phyloP scores from a whole-genome alignment of 352 stramenopile genomes.

The Pythium apleroticum region DNA sequence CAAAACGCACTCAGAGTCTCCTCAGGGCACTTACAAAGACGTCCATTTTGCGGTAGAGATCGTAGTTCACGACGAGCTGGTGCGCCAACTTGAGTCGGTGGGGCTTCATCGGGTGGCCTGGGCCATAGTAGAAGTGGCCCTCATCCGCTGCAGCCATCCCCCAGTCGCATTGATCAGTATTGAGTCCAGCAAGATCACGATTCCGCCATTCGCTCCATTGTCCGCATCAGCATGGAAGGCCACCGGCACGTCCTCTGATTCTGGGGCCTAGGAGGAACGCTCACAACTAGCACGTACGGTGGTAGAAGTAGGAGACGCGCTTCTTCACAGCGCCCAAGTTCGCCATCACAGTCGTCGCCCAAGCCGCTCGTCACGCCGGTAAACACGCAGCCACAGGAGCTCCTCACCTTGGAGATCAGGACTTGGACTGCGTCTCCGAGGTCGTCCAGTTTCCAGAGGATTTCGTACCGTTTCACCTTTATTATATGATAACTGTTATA shows the following conservation, averaged over 20 bases:
- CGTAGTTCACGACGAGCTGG: constrained; percentile 98
- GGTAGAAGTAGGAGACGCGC: constrained; percentile 88
- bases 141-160: constrained; percentile 78
- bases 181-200: background rate
- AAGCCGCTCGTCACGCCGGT: background rate
- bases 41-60: constrained; percentile 99
- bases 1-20: background rate
- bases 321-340: constrained; percentile 42
- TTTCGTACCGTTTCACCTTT: background rate
- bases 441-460: background rate
- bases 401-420: background rate
- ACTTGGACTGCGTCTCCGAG: background rate
- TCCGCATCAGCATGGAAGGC: background rate
- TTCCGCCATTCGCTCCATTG: background rate
- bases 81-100: constrained; percentile 97
- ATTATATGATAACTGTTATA: background rate
- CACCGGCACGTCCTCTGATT: background rate
- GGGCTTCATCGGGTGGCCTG: constrained; percentile 98
- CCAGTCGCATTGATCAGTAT: background rate
- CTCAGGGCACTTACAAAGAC: constrained; percentile 86
- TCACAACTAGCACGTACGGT: constrained; percentile 46
- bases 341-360: constrained; percentile 12
- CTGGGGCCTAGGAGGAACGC: background rate
- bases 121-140: constrained; percentile 97
- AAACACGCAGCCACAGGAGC: background rate